Evolutionary conservation across 176 grass and related monocot genomes (phyloP).

Genomic region (Lolium rigidum): DNA sequence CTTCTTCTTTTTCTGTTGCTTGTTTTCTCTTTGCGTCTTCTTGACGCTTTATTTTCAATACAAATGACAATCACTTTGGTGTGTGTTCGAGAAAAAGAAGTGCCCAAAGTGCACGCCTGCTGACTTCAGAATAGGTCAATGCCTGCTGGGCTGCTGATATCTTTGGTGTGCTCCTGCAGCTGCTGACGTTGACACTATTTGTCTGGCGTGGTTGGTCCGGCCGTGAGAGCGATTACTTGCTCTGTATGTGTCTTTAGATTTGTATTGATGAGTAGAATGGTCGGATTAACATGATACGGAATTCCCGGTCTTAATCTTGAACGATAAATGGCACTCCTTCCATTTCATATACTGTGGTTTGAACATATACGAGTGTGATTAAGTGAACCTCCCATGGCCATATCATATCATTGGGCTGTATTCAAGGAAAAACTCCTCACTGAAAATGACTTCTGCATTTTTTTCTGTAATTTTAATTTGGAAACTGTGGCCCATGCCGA

Average conservation of each 20-base stretch:
- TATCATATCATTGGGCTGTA: neutral
- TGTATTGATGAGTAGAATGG: neutral
- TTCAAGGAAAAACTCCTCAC: neutral
- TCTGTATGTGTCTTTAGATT: neutral
- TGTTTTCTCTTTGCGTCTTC: no score
- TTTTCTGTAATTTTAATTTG: neutral
- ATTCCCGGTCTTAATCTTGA: constrained; percentile 21
- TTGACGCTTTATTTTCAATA: no score
- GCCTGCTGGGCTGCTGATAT: neutral
- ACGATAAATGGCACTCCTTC: neutral
- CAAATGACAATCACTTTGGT: no score
- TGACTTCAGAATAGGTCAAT: constrained; percentile 15
- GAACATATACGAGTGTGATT: neutral
- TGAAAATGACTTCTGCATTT: neutral
- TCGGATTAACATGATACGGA: neutral
- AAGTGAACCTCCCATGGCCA: no score
- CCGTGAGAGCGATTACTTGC: neutral
- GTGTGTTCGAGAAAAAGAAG: no score
- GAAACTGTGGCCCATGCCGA: neutral
- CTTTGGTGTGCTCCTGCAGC: neutral
- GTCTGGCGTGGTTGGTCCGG: neutral
- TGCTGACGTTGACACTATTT: neutral
- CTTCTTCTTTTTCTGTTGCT: no score
- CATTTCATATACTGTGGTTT: neutral
- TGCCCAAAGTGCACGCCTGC: neutral